phyloP scores from a whole-genome alignment of 768 basidiomycete species.

The Ephemerocybe angulata region DNA sequence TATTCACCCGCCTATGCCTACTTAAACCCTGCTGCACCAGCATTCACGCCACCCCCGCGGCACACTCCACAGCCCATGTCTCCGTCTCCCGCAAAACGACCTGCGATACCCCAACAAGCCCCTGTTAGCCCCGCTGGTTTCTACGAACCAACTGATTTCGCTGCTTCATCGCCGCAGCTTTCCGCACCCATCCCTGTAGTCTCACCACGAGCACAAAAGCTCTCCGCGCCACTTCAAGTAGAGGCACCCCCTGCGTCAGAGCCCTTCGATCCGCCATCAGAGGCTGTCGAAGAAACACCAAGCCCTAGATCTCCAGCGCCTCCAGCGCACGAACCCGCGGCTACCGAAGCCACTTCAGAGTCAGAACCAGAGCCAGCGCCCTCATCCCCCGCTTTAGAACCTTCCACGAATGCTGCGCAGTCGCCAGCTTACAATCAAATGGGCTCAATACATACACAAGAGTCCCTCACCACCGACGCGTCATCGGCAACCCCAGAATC shows the following conservation, averaged over 20 bases:
- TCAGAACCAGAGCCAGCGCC: background rate
- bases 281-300: background rate
- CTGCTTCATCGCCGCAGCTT: background rate
- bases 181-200: background rate
- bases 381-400: background rate
- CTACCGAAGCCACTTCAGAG: background rate
- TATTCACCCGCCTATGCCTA: slow-evolving; percentile 33
- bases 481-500: slow-evolving; percentile 12
- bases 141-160: slow-evolving; percentile 11
- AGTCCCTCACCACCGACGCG: slow-evolving; percentile 11
- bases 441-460: slow-evolving; percentile 23
- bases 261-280: background rate
- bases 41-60: slow-evolving; percentile 42
- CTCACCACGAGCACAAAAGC: slow-evolving; percentile 1
- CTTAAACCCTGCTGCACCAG: slow-evolving; percentile 33
- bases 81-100: background rate
- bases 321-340: too few species aligned
- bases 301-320: too few species aligned
- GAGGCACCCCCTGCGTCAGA: background rate
- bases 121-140: background rate
- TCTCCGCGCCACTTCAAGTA: background rate
- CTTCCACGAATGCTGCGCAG: too few species aligned
- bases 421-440: slow-evolving; percentile 23
- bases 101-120: background rate
- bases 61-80: slow-evolving; percentile 25